These are phyloP conservation scores for Penicillium antarcticum DNA, from an alignment of 495 filamentous ascomycete genomes.

Conservation along the genomic window DNA sequence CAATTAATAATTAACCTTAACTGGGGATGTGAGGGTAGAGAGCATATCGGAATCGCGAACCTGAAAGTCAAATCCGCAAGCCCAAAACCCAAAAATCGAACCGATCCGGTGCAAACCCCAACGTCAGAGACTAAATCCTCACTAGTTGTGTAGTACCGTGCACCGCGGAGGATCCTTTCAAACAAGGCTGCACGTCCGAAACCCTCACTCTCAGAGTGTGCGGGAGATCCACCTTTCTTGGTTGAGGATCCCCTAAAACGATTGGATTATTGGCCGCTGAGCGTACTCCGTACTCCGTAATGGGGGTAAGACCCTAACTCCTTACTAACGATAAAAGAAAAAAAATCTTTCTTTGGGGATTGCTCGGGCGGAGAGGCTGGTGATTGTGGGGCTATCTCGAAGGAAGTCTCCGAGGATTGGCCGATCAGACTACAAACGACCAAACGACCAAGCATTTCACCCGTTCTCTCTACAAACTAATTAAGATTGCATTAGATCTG, in stretches of 20 bases:
- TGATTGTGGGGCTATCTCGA: neutral
- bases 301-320: too few relatives aligned
- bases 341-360: neutral
- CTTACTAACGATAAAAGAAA: neutral
- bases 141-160: neutral
- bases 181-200: constrained; percentile 23
- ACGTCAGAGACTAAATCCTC: neutral
- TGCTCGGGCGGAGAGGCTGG: neutral
- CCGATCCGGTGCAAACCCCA: too few relatives aligned
- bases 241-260: neutral
- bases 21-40: neutral
- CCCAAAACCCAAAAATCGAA: too few relatives aligned
- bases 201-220: constrained; percentile 4
- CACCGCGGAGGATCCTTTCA: constrained; percentile 11
- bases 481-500: neutral
- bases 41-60: neutral
- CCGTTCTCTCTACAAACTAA: neutral
- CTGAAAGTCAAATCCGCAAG: too few relatives aligned
- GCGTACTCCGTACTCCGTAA: too few relatives aligned
- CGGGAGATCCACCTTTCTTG: constrained; percentile 10
- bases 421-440: constrained; percentile 4
- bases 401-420: constrained; percentile 9
- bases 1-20: neutral
- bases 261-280: neutral
- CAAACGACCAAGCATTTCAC: constrained; percentile 2